phyloP scores from a whole-genome alignment of 768 basidiomycete species.

The Kwoniella bestiolae region DNA sequence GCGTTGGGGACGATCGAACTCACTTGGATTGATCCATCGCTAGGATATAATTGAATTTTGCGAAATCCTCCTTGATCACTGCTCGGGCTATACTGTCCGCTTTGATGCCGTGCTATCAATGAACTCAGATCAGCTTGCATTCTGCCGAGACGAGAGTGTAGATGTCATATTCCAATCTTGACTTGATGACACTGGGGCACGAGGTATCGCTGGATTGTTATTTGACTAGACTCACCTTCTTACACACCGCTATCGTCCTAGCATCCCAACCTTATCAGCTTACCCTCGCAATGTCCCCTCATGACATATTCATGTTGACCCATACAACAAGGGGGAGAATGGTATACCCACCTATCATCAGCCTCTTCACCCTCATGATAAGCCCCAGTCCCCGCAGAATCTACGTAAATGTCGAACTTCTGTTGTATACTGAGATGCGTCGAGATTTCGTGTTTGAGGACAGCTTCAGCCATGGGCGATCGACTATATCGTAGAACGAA shows the following conservation, averaged over 20 bases:
- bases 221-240: conserved; percentile 69
- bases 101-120: conserved; percentile 68
- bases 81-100: conserved; percentile 74
- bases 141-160: too few relatives aligned
- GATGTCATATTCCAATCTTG: too few relatives aligned
- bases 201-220: too few relatives aligned
- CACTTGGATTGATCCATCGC: conserved; percentile 79
- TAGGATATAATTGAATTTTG: conserved; percentile 77
- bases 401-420: conserved; percentile 70
- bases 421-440: conserved; percentile 29
- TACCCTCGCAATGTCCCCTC: background rate
- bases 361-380: conserved; percentile 85
- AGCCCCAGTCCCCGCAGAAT: conserved; percentile 81
- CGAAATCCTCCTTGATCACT: conserved; percentile 71
- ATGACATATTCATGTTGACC: conserved; percentile 1
- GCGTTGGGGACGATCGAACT: too few relatives aligned
- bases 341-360: conserved; percentile 69
- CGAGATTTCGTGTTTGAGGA: conserved; percentile 64
- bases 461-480: conserved; percentile 90
- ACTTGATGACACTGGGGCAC: too few relatives aligned
- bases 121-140: too few relatives aligned
- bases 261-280: conserved; percentile 24
- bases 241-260: conserved; percentile 73
- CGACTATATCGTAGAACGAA: conserved; percentile 60
- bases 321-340: background rate